phyloP scores from a whole-genome alignment of 306 rosid genomes.

The Pueraria montana region DNA sequence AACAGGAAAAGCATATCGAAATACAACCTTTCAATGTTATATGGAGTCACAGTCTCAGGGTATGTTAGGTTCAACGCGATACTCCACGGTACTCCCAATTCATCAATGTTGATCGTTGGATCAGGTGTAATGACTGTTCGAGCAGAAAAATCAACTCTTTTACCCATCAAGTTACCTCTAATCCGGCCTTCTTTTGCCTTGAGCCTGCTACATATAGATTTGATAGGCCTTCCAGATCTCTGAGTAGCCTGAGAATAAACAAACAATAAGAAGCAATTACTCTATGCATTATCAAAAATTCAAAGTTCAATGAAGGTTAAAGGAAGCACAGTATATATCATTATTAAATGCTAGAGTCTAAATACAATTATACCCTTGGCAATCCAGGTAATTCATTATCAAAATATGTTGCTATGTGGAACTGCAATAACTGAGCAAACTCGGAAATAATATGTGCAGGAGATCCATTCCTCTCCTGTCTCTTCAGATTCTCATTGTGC shows the following conservation, averaged over 20 bases:
- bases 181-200: slow-evolving; percentile 99
- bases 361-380: slow-evolving; percentile 79
- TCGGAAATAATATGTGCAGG: slow-evolving; percentile 97
- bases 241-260: slow-evolving; percentile 80
- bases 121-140: slow-evolving; percentile 98
- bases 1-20: slow-evolving; percentile 27
- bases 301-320: not conserved
- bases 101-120: slow-evolving; percentile 92
- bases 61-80: slow-evolving; percentile 95
- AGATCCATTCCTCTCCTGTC: slow-evolving; percentile 94
- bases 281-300: not conserved
- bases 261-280: slow-evolving; percentile 4
- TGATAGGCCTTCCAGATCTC: slow-evolving; percentile 97
- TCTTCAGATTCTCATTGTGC: slow-evolving; percentile 90
- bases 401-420: slow-evolving; percentile 95
- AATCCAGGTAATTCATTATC: slow-evolving; percentile 96
- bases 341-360: slow-evolving; percentile 34
- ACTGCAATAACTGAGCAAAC: slow-evolving; percentile 95
- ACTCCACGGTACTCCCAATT: slow-evolving; percentile 98
- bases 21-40: slow-evolving; percentile 88
- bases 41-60: slow-evolving; percentile 99
- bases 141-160: slow-evolving; percentile 97
- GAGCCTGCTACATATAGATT: slow-evolving; percentile 97
- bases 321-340: slow-evolving; percentile 25
- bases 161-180: slow-evolving; percentile 98